Conservation (phyloP, 257 asterid species). For the Thymus quinquecostatus region DNA sequence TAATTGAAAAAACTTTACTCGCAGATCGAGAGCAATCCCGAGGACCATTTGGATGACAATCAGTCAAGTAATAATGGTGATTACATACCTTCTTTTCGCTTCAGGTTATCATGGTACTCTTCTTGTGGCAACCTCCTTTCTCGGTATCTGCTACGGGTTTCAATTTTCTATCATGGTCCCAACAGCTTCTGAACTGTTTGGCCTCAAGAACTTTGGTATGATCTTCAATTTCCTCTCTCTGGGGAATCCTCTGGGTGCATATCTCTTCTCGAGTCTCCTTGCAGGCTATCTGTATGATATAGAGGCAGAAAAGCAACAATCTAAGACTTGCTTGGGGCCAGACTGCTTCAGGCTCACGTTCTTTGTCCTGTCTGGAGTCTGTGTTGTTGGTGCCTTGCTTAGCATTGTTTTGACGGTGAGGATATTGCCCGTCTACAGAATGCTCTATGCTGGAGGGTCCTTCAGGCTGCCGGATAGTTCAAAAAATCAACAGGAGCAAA, state of each 20-base stretch:
- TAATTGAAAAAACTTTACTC: constrained; percentile 14
- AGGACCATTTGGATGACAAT: constrained; percentile 66
- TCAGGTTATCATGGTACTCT: constrained; percentile 53
- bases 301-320: constrained; percentile 62
- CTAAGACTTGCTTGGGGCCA: constrained; percentile 63
- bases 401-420: constrained; percentile 57
- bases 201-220: constrained; percentile 69
- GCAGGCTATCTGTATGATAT: constrained; percentile 69
- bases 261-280: constrained; percentile 69
- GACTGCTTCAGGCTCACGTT: constrained; percentile 63
- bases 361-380: constrained; percentile 62
- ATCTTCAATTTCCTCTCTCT: constrained; percentile 60
- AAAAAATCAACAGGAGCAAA: constrained; percentile 33
- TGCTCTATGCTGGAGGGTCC: constrained; percentile 76
- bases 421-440: constrained; percentile 65
- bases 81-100: constrained; percentile 63
- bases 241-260: constrained; percentile 75
- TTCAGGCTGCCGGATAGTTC: constrained; percentile 54
- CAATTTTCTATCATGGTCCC: constrained; percentile 69
- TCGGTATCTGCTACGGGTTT: constrained; percentile 70
- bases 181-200: constrained; percentile 73
- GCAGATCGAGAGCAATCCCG: constrained; percentile 66
- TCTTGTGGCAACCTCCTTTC: constrained; percentile 54
- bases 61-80: constrained; percentile 62
- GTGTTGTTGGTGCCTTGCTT: constrained; percentile 49